Base-by-base conservation (phyloP, 2,329 filamentous ascomycete species). In the Scleromitrula shiraiana region DNA sequence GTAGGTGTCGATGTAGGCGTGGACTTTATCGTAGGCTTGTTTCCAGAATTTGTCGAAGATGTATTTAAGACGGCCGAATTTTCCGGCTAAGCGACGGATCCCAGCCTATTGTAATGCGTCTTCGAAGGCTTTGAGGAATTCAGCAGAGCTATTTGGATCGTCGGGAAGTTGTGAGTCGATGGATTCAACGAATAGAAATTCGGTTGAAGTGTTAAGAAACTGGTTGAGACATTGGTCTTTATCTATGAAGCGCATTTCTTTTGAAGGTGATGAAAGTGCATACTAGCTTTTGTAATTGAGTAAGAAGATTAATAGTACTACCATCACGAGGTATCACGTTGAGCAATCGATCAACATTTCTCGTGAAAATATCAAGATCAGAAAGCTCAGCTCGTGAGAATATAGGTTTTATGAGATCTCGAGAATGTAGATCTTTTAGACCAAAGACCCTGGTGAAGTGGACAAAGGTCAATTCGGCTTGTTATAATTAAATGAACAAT, bases 41-140 rank as follows among this genome's bases (percentile, higher is more conserved):
- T 38, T 17, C 32, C 32, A 46, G 7, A 14, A 10, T 9, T 3
- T 26, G 17, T 46, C 42, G 17, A 23, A 35, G 1, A 37, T 24
- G 5, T 17, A 26, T 2, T 49, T 5, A 14, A 49, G 51, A n/a
- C 20, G 27, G 9, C 15, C 15, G 26, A 51, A 41, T 23, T 22
- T 46, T 12, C 49, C 49, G 0, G 41, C 10, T n/a, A 46, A 38
- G 7, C 27, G 40, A 9, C 49, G 49, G 5, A 7, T 42, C 9
- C 38, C 32, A 40, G 46, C 48, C 1, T 32, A 41, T 15, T 5
- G 19, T 2, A 53, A 20, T 7, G 45, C 49, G n/a, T 42, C 22
- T 8, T 51, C 41, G 29, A 51, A 53, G 19, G 32, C 32, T 19
- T 36, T n/a, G 14, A 36, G 15, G 19, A 36, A 36, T 15, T 19